These are phyloP conservation scores for Globisporangium paroecandrum DNA, from an alignment of 352 stramenopile genomes.

Conservation along the genomic window DNA sequence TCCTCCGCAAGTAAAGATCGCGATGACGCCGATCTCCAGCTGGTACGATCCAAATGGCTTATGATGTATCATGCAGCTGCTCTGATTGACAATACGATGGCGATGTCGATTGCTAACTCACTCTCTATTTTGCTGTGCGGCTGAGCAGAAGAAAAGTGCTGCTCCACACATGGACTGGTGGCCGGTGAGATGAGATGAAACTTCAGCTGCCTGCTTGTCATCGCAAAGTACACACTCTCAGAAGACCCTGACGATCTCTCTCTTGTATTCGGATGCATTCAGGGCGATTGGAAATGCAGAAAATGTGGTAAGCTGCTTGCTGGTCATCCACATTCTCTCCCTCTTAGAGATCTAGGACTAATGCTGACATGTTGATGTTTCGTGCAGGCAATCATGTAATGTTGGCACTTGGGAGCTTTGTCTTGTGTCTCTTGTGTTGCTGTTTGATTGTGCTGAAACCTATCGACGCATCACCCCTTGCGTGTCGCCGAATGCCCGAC, in stretches of 20 bases:
- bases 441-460: background rate
- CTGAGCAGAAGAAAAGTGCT: constrained; percentile 32
- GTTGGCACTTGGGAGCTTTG: background rate
- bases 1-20: background rate
- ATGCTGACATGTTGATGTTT: background rate
- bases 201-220: background rate
- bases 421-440: constrained; percentile 5
- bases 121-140: background rate
- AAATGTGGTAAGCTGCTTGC: constrained; percentile 45
- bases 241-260: constrained; percentile 11
- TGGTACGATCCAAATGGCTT: constrained; percentile 21
- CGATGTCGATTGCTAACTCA: background rate
- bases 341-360: constrained; percentile 2
- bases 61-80: constrained; percentile 10
- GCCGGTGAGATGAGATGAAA: constrained; percentile 40
- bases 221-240: background rate
- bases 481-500: background rate
- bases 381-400: constrained; percentile 54
- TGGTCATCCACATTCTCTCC: background rate
- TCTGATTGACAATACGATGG: background rate
- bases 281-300: constrained; percentile 79
- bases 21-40: constrained; percentile 10
- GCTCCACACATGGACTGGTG: constrained; percentile 78
- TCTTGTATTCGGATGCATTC: constrained; percentile 18
- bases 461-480: constrained; percentile 1